A percentile compares a stretch with the other conserved stretches of the same genome.
These are phyloP conservation scores for Boletus eberwhitei DNA, from an alignment of 768 basidiomycete species.

Conservation along the genomic window DNA sequence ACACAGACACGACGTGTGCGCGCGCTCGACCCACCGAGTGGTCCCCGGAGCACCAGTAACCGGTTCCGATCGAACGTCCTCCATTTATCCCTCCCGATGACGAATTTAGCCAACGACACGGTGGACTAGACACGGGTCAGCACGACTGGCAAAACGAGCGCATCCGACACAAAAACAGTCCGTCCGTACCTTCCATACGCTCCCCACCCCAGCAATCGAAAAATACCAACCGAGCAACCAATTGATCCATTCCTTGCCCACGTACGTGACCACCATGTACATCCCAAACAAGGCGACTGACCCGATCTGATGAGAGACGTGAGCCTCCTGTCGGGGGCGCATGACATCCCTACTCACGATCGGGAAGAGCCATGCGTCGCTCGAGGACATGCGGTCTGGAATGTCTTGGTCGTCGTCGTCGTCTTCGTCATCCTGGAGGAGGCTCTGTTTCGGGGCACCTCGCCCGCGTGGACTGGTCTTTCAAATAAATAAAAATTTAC, in stretches of 20 bases:
- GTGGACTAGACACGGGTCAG: slow-evolving; percentile 37
- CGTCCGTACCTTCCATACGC: slow-evolving; percentile 56
- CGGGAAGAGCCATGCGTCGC: slow-evolving; percentile 75
- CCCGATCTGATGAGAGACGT: slow-evolving; percentile 49
- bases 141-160: not conserved
- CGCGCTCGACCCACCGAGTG: slow-evolving; percentile 37
- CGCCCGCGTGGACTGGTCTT: slow-evolving; percentile 9
- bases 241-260: slow-evolving; percentile 83
- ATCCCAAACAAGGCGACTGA: slow-evolving; percentile 66
- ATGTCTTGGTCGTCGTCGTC: slow-evolving; percentile 55
- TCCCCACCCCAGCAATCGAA: slow-evolving; percentile 58
- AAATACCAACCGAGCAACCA: slow-evolving; percentile 76
- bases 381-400: slow-evolving; percentile 57
- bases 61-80: slow-evolving; percentile 48
- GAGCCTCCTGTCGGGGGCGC: not conserved
- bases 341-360: slow-evolving; percentile 45
- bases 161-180: not conserved
- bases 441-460: not conserved
- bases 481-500: not conserved
- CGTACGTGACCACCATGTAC: slow-evolving; percentile 68
- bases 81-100: slow-evolving; percentile 55
- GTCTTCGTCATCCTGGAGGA: slow-evolving; percentile 34
- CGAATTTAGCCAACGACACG: slow-evolving; percentile 47
- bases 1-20: too few species aligned
- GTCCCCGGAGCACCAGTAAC: slow-evolving; percentile 44